phyloP scores from a whole-genome alignment of 202 grass and related monocot genomes.

The Hordeum pubiflorum region DNA sequence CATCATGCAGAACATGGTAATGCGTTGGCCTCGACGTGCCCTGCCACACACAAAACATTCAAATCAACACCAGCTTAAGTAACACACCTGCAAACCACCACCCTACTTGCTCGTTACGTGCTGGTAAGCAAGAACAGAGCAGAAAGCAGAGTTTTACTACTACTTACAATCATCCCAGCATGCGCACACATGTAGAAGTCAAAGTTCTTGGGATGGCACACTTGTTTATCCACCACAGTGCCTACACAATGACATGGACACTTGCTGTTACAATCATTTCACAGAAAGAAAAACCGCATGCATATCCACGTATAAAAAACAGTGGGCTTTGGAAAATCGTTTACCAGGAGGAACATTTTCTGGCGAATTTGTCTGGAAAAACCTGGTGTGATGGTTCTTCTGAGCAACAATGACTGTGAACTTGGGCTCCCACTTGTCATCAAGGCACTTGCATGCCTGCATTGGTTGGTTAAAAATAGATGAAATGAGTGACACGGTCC shows the following conservation, averaged over 20 bases:
- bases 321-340: neutral
- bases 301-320: neutral
- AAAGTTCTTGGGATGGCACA: constrained; percentile 66
- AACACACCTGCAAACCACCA: neutral
- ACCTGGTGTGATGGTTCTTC: constrained; percentile 89
- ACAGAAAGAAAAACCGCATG: neutral
- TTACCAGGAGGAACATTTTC: constrained; percentile 87
- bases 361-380: constrained; percentile 51
- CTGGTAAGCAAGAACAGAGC: neutral
- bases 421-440: constrained; percentile 72
- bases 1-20: constrained; percentile 64
- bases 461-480: neutral
- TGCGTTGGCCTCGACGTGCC: constrained; percentile 73
- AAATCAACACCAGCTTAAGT: too few relatives aligned
- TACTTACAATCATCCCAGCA: constrained; percentile 67
- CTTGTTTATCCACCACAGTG: constrained; percentile 60
- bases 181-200: constrained; percentile 89
- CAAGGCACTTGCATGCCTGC: constrained; percentile 82
- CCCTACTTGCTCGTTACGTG: neutral
- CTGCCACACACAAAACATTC: constrained; percentile 21
- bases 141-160: neutral
- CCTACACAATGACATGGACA: constrained; percentile 28
- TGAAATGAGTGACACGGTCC: neutral
- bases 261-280: neutral
- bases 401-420: constrained; percentile 76